Evolutionary conservation across 2,329 filamentous ascomycete genomes (phyloP).

Genomic region (Paecilomyces sp.): DNA sequence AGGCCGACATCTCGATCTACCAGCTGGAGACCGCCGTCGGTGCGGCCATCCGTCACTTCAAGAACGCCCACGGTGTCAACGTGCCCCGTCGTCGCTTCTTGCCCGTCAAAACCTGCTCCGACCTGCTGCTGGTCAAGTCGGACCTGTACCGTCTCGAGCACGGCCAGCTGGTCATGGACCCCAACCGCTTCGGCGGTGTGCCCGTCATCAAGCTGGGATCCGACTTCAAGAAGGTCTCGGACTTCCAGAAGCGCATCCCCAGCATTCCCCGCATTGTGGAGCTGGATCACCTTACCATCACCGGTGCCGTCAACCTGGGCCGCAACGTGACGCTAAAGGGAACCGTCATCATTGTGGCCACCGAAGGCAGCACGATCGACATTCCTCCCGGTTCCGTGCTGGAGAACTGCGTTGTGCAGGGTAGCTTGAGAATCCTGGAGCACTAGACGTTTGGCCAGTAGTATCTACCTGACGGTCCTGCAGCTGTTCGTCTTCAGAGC

Average conservation of each 20-base stretch:
- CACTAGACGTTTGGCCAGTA: conserved; percentile 40
- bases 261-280: conserved; percentile 46
- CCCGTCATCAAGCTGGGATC: conserved; percentile 97
- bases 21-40: conserved; percentile 98
- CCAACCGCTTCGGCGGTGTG: conserved; percentile 90
- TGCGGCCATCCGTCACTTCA: conserved; percentile 97
- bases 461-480: conserved; percentile 1
- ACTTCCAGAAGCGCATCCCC: conserved; percentile 46
- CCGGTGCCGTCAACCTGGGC: conserved; percentile 92
- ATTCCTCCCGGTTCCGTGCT: conserved; percentile 93
- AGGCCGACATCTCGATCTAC: conserved; percentile 93
- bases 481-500: not conserved
- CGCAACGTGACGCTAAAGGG: conserved; percentile 92
- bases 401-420: conserved; percentile 98
- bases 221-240: conserved; percentile 99
- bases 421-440: conserved; percentile 71
- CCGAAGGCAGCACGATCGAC: conserved; percentile 95
- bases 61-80: conserved; percentile 97
- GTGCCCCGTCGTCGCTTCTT: conserved; percentile 96
- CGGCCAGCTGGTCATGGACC: conserved; percentile 94
- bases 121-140: conserved; percentile 99
- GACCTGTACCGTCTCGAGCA: conserved; percentile 98
- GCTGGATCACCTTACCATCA: conserved; percentile 80
- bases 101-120: conserved; percentile 99
- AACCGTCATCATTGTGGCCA: conserved; percentile 97